phyloP scores from a whole-genome alignment of 1,139 yeast species.

The Sugiyamaella castrensis region DNA sequence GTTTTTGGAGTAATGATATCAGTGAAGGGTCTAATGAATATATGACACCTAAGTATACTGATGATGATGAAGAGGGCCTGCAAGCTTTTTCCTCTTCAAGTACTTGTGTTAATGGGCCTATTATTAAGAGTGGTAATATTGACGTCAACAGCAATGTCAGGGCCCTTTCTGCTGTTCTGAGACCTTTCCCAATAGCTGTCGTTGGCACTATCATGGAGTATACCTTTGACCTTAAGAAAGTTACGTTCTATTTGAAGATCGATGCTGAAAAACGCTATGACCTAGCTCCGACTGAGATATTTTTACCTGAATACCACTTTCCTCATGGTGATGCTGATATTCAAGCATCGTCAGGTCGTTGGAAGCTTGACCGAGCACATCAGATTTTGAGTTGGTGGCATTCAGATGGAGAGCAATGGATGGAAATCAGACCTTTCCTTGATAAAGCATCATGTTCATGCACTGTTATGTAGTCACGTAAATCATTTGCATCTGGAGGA shows the following conservation, averaged over 20 bases:
- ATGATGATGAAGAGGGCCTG: not conserved
- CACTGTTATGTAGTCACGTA: constrained; percentile 8
- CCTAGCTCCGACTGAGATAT: constrained; percentile 48
- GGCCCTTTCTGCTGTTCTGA: constrained; percentile 63
- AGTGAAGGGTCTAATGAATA: not conserved
- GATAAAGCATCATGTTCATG: constrained; percentile 12
- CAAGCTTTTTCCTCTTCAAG: not conserved
- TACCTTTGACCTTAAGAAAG: constrained; percentile 52
- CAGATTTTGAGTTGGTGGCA: constrained; percentile 75
- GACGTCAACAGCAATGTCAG: constrained; percentile 35
- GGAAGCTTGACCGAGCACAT: constrained; percentile 48
- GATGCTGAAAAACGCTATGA: constrained; percentile 23
- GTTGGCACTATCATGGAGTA: constrained; percentile 51
- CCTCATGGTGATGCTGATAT: constrained; percentile 43
- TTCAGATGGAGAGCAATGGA: constrained; percentile 40
- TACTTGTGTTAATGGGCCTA: not conserved
- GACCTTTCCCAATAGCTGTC: constrained; percentile 68
- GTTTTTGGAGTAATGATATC: constrained; percentile 60
- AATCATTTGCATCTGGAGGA: not conserved
- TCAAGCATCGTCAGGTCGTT: constrained; percentile 53
- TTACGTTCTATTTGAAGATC: constrained; percentile 50
- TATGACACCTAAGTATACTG: not conserved
- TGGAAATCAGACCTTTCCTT: constrained; percentile 18
- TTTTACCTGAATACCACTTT: constrained; percentile 67
- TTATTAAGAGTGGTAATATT: not conserved